These are phyloP conservation scores for Coemansia sp. DNA, from an alignment of 192 early-diverging fungal genomes.

Conservation along the genomic window DNA sequence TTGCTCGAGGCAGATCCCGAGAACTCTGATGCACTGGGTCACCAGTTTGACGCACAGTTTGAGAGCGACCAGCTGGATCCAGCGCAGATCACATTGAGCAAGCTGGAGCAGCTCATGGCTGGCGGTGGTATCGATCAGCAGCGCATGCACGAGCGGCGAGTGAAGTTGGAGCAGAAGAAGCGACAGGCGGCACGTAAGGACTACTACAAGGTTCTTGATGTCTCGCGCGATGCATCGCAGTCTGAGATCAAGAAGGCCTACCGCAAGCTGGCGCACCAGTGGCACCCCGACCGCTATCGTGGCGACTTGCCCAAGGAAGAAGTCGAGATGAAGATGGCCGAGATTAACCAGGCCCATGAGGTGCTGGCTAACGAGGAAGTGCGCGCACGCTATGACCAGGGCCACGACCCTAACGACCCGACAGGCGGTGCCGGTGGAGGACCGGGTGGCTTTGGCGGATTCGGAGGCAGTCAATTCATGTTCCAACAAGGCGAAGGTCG, in stretches of 20 bases:
- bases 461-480: conserved; percentile 46
- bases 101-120: conserved; percentile 63
- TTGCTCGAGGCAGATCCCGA: conserved; percentile 70
- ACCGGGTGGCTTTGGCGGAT: conserved; percentile 41
- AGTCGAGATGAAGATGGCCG: conserved; percentile 87
- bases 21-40: conserved; percentile 70
- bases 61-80: conserved; percentile 73
- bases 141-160: conserved; percentile 44
- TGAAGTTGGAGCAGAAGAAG: conserved; percentile 56
- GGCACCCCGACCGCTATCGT: conserved; percentile 79
- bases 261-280: conserved; percentile 83
- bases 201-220: conserved; percentile 95
- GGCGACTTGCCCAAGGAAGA: conserved; percentile 76
- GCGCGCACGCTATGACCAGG: conserved; percentile 70
- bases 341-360: conserved; percentile 92
- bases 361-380: conserved; percentile 70
- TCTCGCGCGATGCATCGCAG: conserved; percentile 69
- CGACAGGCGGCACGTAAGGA: conserved; percentile 63
- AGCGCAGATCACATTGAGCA: conserved; percentile 71
- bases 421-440: conserved; percentile 46
- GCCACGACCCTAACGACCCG: conserved; percentile 78
- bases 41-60: conserved; percentile 70
- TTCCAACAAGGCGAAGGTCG: conserved; percentile 61
- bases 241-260: conserved; percentile 91
- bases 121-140: conserved; percentile 50